Evolutionary conservation across 768 basidiomycete genomes (phyloP).

Genomic region (Boletus barrowsii): DNA sequence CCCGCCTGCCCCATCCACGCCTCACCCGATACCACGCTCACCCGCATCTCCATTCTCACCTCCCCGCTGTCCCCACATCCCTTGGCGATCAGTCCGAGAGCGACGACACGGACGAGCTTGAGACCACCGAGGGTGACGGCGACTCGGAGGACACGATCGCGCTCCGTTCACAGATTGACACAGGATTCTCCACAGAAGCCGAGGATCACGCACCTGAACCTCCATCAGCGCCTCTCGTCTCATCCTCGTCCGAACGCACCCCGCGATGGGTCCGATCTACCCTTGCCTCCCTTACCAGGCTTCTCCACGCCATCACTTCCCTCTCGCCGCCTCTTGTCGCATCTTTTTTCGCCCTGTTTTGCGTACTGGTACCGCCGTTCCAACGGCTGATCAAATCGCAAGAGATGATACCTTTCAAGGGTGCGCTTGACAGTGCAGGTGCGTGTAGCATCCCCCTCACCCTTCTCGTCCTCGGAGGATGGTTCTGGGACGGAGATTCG

Average conservation of each 20-base stretch:
- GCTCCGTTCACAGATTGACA: constrained; percentile 5
- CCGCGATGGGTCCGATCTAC: constrained; percentile 5
- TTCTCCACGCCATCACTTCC: constrained; percentile 39
- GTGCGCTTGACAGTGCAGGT: constrained; percentile 64
- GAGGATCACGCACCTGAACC: constrained; percentile 3
- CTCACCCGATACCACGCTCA: neutral
- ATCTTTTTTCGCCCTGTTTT: constrained; percentile 66
- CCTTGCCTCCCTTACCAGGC: neutral
- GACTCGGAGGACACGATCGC: constrained; percentile 25
- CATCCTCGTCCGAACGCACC: neutral
- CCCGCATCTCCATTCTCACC: constrained; percentile 8
- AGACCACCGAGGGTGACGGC: constrained; percentile 7
- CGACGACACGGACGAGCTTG: constrained; percentile 15
- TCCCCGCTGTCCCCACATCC: constrained; percentile 21
- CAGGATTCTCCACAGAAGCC: constrained; percentile 12
- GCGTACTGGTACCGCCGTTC: constrained; percentile 72
- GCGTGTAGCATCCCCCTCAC: constrained; percentile 86
- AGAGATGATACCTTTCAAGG: constrained; percentile 63
- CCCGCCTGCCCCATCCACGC: neutral
- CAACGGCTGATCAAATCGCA: constrained; percentile 63
- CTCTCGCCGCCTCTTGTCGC: constrained; percentile 91
- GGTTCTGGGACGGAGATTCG: constrained; percentile 59
- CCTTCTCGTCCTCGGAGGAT: constrained; percentile 87
- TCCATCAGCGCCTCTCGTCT: neutral
- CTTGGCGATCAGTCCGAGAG: constrained; percentile 28